Conservation (phyloP, 2,329 filamentous ascomycete species). For the Cladosporium sp. region DNA sequence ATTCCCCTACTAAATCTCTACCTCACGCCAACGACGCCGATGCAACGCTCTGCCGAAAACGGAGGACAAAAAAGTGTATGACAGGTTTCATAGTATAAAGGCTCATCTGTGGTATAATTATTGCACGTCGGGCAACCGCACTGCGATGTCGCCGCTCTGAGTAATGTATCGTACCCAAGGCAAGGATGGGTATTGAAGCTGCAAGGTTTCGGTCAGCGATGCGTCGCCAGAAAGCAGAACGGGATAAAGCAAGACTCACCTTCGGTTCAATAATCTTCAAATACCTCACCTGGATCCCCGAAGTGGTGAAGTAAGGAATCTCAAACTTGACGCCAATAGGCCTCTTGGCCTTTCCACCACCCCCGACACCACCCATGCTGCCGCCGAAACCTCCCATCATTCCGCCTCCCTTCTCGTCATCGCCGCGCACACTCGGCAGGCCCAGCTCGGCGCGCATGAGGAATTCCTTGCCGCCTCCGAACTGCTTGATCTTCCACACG, state of each 20-base stretch:
- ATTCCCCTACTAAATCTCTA: not conserved
- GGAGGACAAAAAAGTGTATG: not conserved
- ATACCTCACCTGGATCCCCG: conserved; percentile 96
- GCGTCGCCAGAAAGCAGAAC: not conserved
- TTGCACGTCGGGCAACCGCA: conserved; percentile 78
- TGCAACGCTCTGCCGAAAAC: conserved; percentile 4
- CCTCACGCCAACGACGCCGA: conserved; percentile 7
- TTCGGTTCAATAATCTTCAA: conserved; percentile 99
- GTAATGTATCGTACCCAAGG: conserved; percentile 99
- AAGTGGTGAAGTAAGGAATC: conserved; percentile 99
- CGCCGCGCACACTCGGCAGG: conserved; percentile 85
- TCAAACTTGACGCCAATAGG: conserved; percentile 99
- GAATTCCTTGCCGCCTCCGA: conserved; percentile 97
- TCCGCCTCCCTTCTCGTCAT: conserved; percentile 90
- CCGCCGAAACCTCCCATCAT: conserved; percentile 98
- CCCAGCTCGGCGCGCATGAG: conserved; percentile 96
- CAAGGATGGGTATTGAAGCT: conserved; percentile 96
- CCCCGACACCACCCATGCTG: conserved; percentile 88
- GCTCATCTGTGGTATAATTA: conserved; percentile 1
- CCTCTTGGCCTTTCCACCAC: conserved; percentile 89
- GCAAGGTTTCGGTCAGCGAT: conserved; percentile 15
- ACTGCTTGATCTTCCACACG: conserved; percentile 99
- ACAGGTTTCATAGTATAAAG: not conserved
- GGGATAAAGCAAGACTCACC: conserved; percentile 51
- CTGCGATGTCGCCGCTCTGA: conserved; percentile 93